Evolutionary conservation across 768 basidiomycete genomes (phyloP).

Genomic region (Phallus indusiatus): DNA sequence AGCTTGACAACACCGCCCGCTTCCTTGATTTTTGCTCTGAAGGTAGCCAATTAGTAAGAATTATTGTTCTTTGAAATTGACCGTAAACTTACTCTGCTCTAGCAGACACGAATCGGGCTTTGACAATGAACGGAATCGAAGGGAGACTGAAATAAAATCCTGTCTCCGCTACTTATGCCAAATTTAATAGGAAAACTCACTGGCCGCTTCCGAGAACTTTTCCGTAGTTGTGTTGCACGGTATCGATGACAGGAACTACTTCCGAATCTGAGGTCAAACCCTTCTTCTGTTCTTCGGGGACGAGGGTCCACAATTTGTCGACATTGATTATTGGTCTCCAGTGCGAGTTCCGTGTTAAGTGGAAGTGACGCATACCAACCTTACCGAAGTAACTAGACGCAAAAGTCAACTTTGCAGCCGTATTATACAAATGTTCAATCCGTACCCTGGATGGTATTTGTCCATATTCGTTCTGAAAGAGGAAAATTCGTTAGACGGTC

Average conservation of each 20-base stretch:
- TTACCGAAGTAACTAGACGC: slow-evolving; percentile 91
- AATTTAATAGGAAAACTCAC: slow-evolving; percentile 30
- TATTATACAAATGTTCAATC: slow-evolving; percentile 4
- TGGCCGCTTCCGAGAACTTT: slow-evolving; percentile 94
- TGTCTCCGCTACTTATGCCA: neutral
- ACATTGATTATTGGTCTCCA: slow-evolving; percentile 98
- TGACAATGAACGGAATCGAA: slow-evolving; percentile 91
- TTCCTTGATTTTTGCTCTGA: slow-evolving; percentile 78
- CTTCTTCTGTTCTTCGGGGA: slow-evolving; percentile 77
- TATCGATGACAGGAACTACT: slow-evolving; percentile 93
- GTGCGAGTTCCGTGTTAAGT: slow-evolving; percentile 80
- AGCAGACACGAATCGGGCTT: slow-evolving; percentile 89
- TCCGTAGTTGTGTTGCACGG: slow-evolving; percentile 70
- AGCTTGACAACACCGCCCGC: slow-evolving; percentile 91
- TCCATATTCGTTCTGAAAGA: slow-evolving; percentile 81
- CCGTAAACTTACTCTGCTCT: slow-evolving; percentile 61
- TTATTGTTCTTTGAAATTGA: too few species aligned
- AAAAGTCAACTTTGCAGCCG: neutral
- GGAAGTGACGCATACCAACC: slow-evolving; percentile 99
- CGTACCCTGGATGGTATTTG: slow-evolving; percentile 84
- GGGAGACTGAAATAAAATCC: slow-evolving; percentile 47
- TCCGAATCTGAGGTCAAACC: slow-evolving; percentile 63
- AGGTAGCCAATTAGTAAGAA: too few species aligned
- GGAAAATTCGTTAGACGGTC: neutral
- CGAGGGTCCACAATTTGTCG: slow-evolving; percentile 93